Evolutionary conservation across 371 early-diverging fungal genomes (phyloP).

Genomic region (Amoeboaphelidium protococcarum): DNA sequence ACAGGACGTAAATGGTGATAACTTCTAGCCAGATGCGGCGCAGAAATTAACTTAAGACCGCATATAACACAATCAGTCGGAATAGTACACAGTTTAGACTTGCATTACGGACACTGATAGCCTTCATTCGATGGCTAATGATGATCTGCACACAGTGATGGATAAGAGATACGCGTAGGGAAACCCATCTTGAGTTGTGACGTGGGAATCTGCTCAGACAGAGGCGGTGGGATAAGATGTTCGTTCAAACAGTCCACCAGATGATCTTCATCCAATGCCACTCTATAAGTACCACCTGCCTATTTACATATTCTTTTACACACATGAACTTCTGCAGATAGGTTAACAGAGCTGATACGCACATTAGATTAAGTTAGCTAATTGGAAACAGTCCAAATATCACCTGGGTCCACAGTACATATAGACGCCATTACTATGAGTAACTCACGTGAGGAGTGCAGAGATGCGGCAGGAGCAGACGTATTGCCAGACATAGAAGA

Average conservation of each 20-base stretch:
- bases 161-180: slow-evolving; percentile 23
- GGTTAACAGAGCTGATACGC: slow-evolving; percentile 51
- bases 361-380: slow-evolving; percentile 32
- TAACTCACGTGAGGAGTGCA: slow-evolving; percentile 67
- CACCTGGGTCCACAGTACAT: slow-evolving; percentile 71
- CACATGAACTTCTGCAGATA: slow-evolving; percentile 71
- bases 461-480: no score
- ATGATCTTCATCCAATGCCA: slow-evolving; percentile 56
- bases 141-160: slow-evolving; percentile 23
- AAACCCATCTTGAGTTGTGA: slow-evolving; percentile 62
- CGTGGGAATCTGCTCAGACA: slow-evolving; percentile 10
- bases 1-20: slow-evolving; percentile 87
- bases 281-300: slow-evolving; percentile 58
- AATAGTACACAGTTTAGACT: slow-evolving; percentile 51
- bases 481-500: no score
- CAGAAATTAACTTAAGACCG: slow-evolving; percentile 58
- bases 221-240: not conserved
- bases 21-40: slow-evolving; percentile 73
- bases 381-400: slow-evolving; percentile 55
- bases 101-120: slow-evolving; percentile 64
- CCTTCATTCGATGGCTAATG: slow-evolving; percentile 42
- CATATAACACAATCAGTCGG: slow-evolving; percentile 88
- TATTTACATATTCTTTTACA: slow-evolving; percentile 36
- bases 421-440: slow-evolving; percentile 55
- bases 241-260: slow-evolving; percentile 16